phyloP scores from a whole-genome alignment of 1,139 yeast species.

The Candida sp. region DNA sequence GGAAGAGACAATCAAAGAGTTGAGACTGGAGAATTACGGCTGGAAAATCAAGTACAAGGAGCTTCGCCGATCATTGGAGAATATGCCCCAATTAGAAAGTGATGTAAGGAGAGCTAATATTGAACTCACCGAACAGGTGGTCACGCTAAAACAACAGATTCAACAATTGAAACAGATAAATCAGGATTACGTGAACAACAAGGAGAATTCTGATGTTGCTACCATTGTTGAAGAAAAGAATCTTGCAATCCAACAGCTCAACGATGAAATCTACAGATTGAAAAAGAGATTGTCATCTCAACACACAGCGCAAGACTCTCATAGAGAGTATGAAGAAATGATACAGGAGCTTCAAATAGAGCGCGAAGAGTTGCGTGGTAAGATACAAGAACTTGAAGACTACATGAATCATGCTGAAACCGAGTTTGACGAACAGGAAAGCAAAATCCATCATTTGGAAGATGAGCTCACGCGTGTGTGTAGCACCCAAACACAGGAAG shows the following conservation, averaged over 20 bases:
- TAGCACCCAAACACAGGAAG: background rate
- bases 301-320: background rate
- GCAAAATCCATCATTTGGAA: too few species aligned
- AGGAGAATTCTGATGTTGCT: constrained; percentile 1
- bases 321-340: constrained; percentile 7
- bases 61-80: constrained; percentile 11
- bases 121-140: constrained; percentile 11
- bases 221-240: background rate
- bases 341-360: constrained; percentile 3
- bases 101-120: constrained; percentile 11
- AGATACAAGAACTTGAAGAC: constrained; percentile 3
- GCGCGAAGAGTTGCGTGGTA: background rate
- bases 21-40: constrained; percentile 12
- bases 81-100: constrained; percentile 11
- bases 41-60: constrained; percentile 16
- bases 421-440: background rate
- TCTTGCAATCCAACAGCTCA: constrained; percentile 3
- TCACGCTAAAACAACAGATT: constrained; percentile 4
- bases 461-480: background rate
- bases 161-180: constrained; percentile 7
- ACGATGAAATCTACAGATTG: constrained; percentile 3
- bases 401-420: constrained; percentile 6
- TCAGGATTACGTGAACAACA: constrained; percentile 1
- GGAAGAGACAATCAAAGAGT: constrained; percentile 13
- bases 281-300: background rate